Evolutionary conservation across 768 basidiomycete genomes (phyloP).

Genomic region (Tephrocybe sp.): DNA sequence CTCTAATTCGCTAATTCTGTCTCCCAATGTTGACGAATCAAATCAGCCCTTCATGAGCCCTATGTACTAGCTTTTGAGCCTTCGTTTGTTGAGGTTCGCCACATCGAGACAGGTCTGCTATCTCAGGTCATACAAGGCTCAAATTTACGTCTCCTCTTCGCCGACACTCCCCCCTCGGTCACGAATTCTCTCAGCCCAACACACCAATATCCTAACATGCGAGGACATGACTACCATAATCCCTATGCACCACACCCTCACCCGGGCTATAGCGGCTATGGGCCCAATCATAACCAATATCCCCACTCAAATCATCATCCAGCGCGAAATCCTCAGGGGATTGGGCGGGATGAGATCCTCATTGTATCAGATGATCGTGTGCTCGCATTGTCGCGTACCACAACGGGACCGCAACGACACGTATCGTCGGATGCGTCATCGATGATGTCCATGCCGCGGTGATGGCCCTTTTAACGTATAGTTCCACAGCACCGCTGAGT

Average conservation of each 20-base stretch:
- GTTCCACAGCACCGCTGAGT: constrained; percentile 1
- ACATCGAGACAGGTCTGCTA: constrained; percentile 89
- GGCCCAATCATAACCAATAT: constrained; percentile 27
- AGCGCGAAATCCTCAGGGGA: constrained; percentile 45
- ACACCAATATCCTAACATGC: constrained; percentile 26
- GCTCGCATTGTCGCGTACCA: constrained; percentile 64
- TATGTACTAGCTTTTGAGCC: constrained; percentile 97
- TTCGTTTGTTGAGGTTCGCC: constrained; percentile 93
- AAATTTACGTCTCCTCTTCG: constrained; percentile 87
- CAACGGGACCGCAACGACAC: constrained; percentile 36
- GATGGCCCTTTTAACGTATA: constrained; percentile 15
- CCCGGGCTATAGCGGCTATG: constrained; percentile 34
- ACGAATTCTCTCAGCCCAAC: constrained; percentile 53
- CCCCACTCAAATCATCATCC: constrained; percentile 38
- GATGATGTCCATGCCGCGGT: constrained; percentile 42
- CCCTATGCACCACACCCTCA: constrained; percentile 27
- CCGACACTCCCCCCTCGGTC: constrained; percentile 88
- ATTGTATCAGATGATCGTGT: constrained; percentile 90
- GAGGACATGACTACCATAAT: constrained; percentile 29
- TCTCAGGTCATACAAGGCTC: constrained; percentile 95
- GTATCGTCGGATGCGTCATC: constrained; percentile 45
- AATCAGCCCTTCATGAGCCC: constrained; percentile 88
- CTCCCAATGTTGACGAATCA: constrained; percentile 4
- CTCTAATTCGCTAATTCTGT: constrained; percentile 8
- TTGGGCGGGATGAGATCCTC: constrained; percentile 80